These are phyloP conservation scores for Termitomyces bulborhizus DNA, from an alignment of 768 basidiomycete genomes.

Conservation along the genomic window DNA sequence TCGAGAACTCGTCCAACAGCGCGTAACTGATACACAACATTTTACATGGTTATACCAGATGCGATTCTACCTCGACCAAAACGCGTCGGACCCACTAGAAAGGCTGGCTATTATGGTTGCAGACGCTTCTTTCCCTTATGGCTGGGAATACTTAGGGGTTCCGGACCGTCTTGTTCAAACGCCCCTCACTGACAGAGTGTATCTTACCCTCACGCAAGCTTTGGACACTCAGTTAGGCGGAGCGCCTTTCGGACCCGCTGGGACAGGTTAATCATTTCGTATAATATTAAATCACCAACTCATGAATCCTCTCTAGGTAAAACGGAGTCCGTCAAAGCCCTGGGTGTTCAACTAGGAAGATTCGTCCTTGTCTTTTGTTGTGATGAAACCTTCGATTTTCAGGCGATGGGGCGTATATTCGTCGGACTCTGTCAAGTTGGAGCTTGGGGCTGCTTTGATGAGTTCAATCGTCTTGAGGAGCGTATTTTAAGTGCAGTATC, in stretches of 20 bases:
- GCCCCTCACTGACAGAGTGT: conserved; percentile 94
- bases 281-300: background rate
- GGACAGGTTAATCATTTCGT: conserved; percentile 57
- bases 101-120: conserved; percentile 79
- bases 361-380: conserved; percentile 99
- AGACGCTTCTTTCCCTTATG: conserved; percentile 91
- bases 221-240: conserved; percentile 93
- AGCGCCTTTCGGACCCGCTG: conserved; percentile 96
- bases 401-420: conserved; percentile 99
- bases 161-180: conserved; percentile 97
- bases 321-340: conserved; percentile 98
- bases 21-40: conserved; percentile 54
- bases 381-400: conserved; percentile 99
- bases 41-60: conserved; percentile 98
- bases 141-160: conserved; percentile 98
- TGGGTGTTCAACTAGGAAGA: conserved; percentile 94
- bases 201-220: conserved; percentile 94
- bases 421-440: conserved; percentile 98
- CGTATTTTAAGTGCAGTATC: conserved; percentile 97
- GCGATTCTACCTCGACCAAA: conserved; percentile 88
- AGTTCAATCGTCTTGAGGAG: conserved; percentile 97
- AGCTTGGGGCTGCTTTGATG: conserved; percentile 98
- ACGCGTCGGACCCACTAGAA: conserved; percentile 70
- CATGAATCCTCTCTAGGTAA: conserved; percentile 53
- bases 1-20: conserved; percentile 66